Evolutionary conservation across 257 asterid species (phyloP).

Genomic region (Solanum clarkiae): DNA sequence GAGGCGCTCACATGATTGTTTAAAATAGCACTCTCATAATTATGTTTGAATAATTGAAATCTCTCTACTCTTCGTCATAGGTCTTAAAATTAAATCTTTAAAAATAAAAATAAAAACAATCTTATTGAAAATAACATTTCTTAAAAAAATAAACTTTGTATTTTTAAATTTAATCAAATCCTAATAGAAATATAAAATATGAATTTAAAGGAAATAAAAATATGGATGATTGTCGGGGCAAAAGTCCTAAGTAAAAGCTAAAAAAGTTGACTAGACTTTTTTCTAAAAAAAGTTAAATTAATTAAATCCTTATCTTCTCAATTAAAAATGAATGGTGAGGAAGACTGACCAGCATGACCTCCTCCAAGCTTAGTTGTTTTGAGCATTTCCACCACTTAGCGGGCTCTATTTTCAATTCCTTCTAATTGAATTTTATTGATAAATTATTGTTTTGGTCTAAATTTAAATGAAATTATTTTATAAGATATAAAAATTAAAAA

Average conservation of each 20-base stretch:
- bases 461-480: not conserved
- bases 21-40: not conserved
- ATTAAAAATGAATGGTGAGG: not conserved
- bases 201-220: too few species aligned
- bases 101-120: too few species aligned
- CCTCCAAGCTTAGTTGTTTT: not conserved
- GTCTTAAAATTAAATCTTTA: fast-evolving
- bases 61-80: too few species aligned
- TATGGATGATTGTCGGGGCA: not conserved
- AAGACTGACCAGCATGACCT: not conserved
- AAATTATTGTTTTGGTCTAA: too few species aligned
- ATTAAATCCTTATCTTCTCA: not conserved
- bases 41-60: too few species aligned
- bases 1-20: not conserved
- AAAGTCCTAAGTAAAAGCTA: not conserved
- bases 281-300: not conserved
- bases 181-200: not conserved
- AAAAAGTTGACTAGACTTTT: not conserved
- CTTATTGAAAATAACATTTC: not conserved
- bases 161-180: not conserved
- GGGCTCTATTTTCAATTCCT: not conserved
- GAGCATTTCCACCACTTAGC: not conserved
- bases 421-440: not conserved
- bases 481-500: not conserved
- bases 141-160: not conserved